Conservation (phyloP, 345 rosid genomes). For the Camelina hispida region DNA sequence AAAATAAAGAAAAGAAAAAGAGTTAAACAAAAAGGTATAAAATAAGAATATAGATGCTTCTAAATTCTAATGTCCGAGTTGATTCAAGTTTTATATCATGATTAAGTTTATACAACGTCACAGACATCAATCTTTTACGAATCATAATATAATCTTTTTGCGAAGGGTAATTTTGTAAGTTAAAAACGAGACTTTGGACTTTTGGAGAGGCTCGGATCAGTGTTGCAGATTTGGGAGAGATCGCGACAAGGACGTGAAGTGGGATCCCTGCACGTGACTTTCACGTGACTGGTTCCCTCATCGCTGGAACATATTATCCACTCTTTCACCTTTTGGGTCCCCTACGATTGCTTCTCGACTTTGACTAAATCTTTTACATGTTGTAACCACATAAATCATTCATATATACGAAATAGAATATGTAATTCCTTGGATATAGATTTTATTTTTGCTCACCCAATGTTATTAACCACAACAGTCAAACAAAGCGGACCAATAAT, state of each 20-base stretch:
- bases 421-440: too few species aligned
- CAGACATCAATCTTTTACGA: background rate
- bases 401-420: background rate
- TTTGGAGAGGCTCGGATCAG: conserved; percentile 24
- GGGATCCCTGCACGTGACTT: conserved; percentile 36
- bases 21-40: background rate
- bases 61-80: background rate
- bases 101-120: background rate
- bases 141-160: background rate
- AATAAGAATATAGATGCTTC: background rate
- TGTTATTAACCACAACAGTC: background rate
- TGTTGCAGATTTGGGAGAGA: conserved; percentile 35
- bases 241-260: conserved; percentile 34
- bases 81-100: conserved; percentile 19
- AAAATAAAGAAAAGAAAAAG: background rate
- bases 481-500: background rate
- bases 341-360: conserved; percentile 21
- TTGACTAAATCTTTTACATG: conserved; percentile 27
- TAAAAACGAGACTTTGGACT: background rate
- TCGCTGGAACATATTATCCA: conserved; percentile 38
- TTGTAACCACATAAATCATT: too few species aligned
- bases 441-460: background rate
- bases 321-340: conserved; percentile 21
- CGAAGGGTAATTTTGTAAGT: background rate
- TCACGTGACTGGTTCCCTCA: conserved; percentile 44